Base-by-base conservation (phyloP, 306 rosid genomes). In the Sicyos baderoa region DNA sequence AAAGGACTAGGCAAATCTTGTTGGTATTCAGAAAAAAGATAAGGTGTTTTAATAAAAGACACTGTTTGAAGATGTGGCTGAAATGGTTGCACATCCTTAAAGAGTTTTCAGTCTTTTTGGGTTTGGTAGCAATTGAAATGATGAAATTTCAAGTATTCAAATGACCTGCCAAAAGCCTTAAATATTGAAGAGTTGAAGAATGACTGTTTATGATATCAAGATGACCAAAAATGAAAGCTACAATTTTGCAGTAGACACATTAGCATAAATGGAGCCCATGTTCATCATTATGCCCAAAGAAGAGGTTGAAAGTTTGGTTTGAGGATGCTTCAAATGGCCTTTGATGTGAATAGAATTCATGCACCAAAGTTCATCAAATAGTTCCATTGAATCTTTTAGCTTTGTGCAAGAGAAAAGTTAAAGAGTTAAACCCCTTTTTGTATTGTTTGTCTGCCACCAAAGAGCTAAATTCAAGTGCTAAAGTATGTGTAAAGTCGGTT, bases 251-350 rank as follows among this genome's bases (percentile, higher is more conserved):
- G 57, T 45, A 67, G 55, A 67, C 72, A 67, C 19, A 47, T 49
- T 45, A 67, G 57, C 55, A 48, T 13, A 49, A 47, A 67, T 47
- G 72, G 72, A 67, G 72, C 72, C 72, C 72, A 67, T 67, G 56
- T 14, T 45, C 44, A 67, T 67, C 72, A 67, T 67, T 67, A 49
- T 67, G 72, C 57, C 15, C 55, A 67, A 22, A 67, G 57, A 67
- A 48, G 15, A 67, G 49, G 49, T 42, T 67, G 16, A 49, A 67
- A 49, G 72, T 67, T 49, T 48, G 57, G 72, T 67, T 23, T 67
- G 45, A 67, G 72, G 72, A 67, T 49, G 72, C 72, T 23, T 67
- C 56, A 67, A 61, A 17, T 23, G 57, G 45, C 9, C 45, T 67
- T 57, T 16, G 72, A 67, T 67, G 55, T 49, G 72, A 67, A 57